A percentile compares a stretch with the other conserved stretches of the same genome.
phyloP scores from a whole-genome alignment of 306 rosid genomes.

The Vachellia pachyceras region DNA sequence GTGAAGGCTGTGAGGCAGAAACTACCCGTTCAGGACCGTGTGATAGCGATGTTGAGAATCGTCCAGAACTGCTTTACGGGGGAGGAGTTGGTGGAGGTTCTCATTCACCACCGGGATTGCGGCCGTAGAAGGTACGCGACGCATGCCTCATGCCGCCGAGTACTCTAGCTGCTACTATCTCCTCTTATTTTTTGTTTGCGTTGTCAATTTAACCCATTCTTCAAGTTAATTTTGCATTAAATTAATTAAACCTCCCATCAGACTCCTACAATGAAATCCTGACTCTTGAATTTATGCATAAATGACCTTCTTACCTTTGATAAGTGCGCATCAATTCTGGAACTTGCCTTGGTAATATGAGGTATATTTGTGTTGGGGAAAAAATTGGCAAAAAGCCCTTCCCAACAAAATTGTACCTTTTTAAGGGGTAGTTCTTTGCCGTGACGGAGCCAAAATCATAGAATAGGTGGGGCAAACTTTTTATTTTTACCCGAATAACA shows the following conservation, averaged over 20 bases:
- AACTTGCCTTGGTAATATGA: too few relatives aligned
- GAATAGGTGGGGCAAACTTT: too few relatives aligned
- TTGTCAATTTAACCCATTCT: too few relatives aligned
- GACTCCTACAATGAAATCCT: background rate
- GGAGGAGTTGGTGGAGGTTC: constrained; percentile 64
- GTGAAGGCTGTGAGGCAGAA: constrained; percentile 65
- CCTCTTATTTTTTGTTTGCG: background rate
- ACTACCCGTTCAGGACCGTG: constrained; percentile 79
- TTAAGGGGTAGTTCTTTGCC: too few relatives aligned
- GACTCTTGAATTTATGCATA: background rate
- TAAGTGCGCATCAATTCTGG: too few relatives aligned
- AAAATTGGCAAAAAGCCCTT: too few relatives aligned
- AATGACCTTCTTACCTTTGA: background rate
- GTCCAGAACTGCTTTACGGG: constrained; percentile 83
- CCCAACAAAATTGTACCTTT: too few relatives aligned
- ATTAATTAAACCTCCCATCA: too few relatives aligned
- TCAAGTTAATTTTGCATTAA: background rate
- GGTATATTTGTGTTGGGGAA: too few relatives aligned
- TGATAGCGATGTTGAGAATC: constrained; percentile 85
- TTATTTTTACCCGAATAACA: too few relatives aligned
- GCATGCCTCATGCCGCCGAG: background rate
- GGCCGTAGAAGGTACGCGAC: constrained; percentile 77
- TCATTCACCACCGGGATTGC: constrained; percentile 69
- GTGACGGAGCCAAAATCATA: too few relatives aligned
- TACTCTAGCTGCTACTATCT: too few relatives aligned